These are phyloP conservation scores for Metarhizium humberi DNA, from an alignment of 2,329 filamentous ascomycete species.

Conservation along the genomic window DNA sequence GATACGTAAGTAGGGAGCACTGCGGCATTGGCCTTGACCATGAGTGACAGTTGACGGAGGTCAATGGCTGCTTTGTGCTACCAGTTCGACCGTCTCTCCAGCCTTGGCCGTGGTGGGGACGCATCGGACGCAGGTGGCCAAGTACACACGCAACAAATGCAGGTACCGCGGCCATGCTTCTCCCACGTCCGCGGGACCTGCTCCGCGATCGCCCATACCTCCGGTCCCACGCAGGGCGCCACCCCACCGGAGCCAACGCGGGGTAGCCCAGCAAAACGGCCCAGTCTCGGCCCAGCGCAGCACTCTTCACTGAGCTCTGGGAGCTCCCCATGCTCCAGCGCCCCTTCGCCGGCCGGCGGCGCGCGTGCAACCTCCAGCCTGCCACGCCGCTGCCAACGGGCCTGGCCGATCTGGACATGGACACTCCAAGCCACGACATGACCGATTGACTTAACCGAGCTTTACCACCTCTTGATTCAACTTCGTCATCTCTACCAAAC, in stretches of 20 bases:
- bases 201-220: background rate
- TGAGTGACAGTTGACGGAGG: too few relatives aligned
- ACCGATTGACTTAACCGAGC: too few relatives aligned
- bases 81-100: too few relatives aligned
- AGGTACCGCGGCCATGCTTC: background rate
- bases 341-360: background rate
- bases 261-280: background rate
- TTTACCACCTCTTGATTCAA: too few relatives aligned
- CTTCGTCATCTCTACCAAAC: too few relatives aligned
- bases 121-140: background rate
- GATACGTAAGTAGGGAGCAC: too few relatives aligned
- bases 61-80: too few relatives aligned
- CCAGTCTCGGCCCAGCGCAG: background rate
- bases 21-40: too few relatives aligned
- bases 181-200: background rate
- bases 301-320: background rate
- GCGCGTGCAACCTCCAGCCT: background rate
- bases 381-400: background rate
- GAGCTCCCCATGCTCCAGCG: too few relatives aligned
- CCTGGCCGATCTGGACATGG: background rate
- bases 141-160: background rate
- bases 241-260: slow-evolving; percentile 3
- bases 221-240: background rate
- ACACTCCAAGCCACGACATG: too few relatives aligned
- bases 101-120: too few relatives aligned